Conservation (phyloP, 306 rosid genomes). For the Carpinus viminea region DNA sequence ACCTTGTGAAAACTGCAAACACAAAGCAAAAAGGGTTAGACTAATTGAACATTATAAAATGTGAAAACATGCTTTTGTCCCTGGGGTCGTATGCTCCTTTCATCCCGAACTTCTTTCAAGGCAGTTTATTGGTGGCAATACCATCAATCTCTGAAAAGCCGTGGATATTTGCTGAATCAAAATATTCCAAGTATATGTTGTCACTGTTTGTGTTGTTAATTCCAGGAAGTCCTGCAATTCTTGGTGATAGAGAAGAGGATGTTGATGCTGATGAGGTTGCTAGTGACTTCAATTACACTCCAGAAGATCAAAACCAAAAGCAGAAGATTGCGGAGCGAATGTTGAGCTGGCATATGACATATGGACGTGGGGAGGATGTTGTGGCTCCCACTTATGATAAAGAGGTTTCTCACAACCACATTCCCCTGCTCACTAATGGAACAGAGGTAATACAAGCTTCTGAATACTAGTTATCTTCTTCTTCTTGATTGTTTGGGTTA, state of each 20-base stretch:
- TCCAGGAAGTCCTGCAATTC: conserved; percentile 86
- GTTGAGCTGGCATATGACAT: conserved; percentile 86
- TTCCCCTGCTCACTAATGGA: conserved; percentile 60
- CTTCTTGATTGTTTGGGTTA: neutral
- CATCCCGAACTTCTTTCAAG: neutral
- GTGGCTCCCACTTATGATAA: conserved; percentile 68
- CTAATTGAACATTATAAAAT: neutral
- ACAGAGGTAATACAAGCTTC: conserved; percentile 64
- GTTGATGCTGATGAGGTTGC: conserved; percentile 55
- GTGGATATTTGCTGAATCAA: conserved; percentile 2
- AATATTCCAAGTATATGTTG: neutral
- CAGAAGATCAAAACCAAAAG: conserved; percentile 78
- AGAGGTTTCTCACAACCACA: conserved; percentile 77
- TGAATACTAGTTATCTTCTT: conserved; percentile 2
- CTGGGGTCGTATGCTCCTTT: neutral
- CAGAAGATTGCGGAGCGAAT: conserved; percentile 86
- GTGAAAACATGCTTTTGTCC: neutral
- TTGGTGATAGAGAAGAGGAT: conserved; percentile 78
- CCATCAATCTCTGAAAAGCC: neutral
- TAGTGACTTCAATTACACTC: conserved; percentile 63
- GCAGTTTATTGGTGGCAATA: neutral
- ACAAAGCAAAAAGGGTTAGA: neutral
- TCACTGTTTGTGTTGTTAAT: conserved; percentile 27
- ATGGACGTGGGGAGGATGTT: conserved; percentile 64
- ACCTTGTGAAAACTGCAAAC: neutral